Evolutionary conservation across 2,329 filamentous ascomycete species (phyloP), one percentile per base, ranked within the genome.

Genomic region (Diaporthe sp.): DNA sequence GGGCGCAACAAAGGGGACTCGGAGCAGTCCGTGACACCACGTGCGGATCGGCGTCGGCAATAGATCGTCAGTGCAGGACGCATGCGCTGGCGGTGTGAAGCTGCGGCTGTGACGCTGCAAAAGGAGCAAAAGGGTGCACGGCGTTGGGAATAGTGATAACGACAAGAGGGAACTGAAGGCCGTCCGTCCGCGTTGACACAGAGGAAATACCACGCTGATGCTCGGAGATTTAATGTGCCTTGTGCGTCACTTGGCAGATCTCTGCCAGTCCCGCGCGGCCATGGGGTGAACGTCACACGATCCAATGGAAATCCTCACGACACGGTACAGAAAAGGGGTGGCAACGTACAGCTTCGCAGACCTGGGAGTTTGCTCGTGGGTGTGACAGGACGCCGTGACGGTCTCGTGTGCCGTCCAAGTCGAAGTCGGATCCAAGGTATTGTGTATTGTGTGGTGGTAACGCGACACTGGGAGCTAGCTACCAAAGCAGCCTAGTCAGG

Each of bases 141-240:
- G 46, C 44, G 10, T 17, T 68, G 65, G 62, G 10, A 68, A 68
- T 39, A 53, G 31, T 10, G 25, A 53, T 49, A n/a, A 53, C 39
- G 65, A 28, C 13, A 46, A 68, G 46, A 68, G 65, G 65, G 46
- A 68, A 49, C 34, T 46, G 46, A 68, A 44, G 39, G 17, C 28
- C 28, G 57, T 37, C 55, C 22, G 31, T 51, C 46, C 57, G 39
- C 70, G 70, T 62, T 62, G 42, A 61, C 71, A 39, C 28, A 31
- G 37, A 67, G 59, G 34, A 39, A 65, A 70, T 59, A 58, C 51
- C 73, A 28, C 72, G 53, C 44, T 37, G 59, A 73, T 49, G 73
- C 57, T 75, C 75, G 75, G 75, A 71, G 69, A 77, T 77, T 73
- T 75, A 73, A 76, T 69, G 34, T 73, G 74, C 55, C 55, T 75